Evolutionary conservation across 768 basidiomycete genomes (phyloP).

Genomic region (Rhizopogon vulgaris): DNA sequence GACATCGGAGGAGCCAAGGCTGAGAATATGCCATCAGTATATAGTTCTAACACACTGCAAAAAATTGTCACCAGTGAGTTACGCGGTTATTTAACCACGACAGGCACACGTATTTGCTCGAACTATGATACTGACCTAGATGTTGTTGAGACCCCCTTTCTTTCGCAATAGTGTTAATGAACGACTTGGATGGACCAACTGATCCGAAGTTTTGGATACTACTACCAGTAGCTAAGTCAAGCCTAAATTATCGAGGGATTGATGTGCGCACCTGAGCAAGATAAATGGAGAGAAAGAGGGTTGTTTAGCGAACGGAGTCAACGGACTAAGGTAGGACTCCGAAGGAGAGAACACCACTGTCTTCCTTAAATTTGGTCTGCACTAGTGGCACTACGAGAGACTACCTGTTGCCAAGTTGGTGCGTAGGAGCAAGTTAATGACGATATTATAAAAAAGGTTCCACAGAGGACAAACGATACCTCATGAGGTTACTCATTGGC

Average conservation of each 20-base stretch:
- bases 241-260: too few species aligned
- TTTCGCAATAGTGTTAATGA: conserved; percentile 37
- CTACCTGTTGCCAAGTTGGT: conserved; percentile 35
- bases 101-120: neutral
- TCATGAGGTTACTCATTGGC: conserved; percentile 65
- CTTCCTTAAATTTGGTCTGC: too few species aligned
- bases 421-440: neutral
- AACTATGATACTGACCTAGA: conserved; percentile 32
- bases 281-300: conserved; percentile 57
- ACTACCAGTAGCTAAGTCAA: conserved; percentile 40
- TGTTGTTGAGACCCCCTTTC: conserved; percentile 44
- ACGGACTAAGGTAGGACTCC: conserved; percentile 47
- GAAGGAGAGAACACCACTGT: conserved; percentile 44
- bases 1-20: conserved; percentile 41
- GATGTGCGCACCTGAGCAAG: conserved; percentile 43
- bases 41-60: neutral
- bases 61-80: conserved; percentile 27
- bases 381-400: too few species aligned
- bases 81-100: conserved; percentile 44
- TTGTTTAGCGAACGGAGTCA: conserved; percentile 62
- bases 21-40: conserved; percentile 16
- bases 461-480: neutral
- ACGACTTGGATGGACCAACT: conserved; percentile 56
- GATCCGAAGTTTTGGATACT: conserved; percentile 60
- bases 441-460: neutral